Percentiles rank a stretch among this genome's conserved stretches.
phyloP scores from a whole-genome alignment of 495 filamentous ascomycete genomes.

The Pseudomonodictys pantanalensis region DNA sequence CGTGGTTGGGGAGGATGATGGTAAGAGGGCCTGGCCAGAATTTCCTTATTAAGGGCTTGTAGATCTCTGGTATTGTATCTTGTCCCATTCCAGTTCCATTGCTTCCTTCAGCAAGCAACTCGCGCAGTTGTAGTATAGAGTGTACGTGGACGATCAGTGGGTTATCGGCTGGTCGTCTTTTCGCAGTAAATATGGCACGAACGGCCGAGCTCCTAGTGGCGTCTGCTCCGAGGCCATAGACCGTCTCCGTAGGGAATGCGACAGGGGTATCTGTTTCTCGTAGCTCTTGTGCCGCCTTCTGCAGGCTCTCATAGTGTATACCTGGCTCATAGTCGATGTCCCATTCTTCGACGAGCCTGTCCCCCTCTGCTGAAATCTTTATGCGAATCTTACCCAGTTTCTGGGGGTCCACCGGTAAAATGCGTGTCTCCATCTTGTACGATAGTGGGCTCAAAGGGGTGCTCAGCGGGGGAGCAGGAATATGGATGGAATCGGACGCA shows the following conservation, averaged over 20 bases:
- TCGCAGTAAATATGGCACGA: slow-evolving; percentile 85
- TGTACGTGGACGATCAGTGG: slow-evolving; percentile 90
- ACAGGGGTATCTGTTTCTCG: slow-evolving; percentile 68
- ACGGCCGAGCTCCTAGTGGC: slow-evolving; percentile 82
- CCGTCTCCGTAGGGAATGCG: slow-evolving; percentile 96
- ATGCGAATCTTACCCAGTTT: slow-evolving; percentile 20
- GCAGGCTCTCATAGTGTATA: slow-evolving; percentile 37
- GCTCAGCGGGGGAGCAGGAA: slow-evolving; percentile 9
- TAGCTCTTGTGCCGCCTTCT: slow-evolving; percentile 59
- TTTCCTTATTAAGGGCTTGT: slow-evolving; percentile 69
- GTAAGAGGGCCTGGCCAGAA: slow-evolving; percentile 98
- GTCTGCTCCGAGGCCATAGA: slow-evolving; percentile 94
- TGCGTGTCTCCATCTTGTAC: slow-evolving; percentile 26
- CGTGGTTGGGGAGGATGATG: slow-evolving; percentile 78
- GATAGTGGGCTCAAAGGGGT: neutral
- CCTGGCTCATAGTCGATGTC: slow-evolving; percentile 20
- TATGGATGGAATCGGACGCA: neutral
- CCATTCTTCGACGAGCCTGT: slow-evolving; percentile 25
- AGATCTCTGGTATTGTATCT: slow-evolving; percentile 71
- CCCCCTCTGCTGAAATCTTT: neutral
- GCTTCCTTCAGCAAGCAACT: slow-evolving; percentile 50
- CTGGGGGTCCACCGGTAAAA: slow-evolving; percentile 23
- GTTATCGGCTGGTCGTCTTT: slow-evolving; percentile 88
- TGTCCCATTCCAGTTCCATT: slow-evolving; percentile 31
- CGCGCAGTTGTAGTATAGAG: slow-evolving; percentile 73